Percentiles rank a stretch among this genome's conserved stretches.
These are phyloP conservation scores for Colletotrichum costaricense DNA, from an alignment of 2,329 filamentous ascomycete genomes.

Conservation along the genomic window DNA sequence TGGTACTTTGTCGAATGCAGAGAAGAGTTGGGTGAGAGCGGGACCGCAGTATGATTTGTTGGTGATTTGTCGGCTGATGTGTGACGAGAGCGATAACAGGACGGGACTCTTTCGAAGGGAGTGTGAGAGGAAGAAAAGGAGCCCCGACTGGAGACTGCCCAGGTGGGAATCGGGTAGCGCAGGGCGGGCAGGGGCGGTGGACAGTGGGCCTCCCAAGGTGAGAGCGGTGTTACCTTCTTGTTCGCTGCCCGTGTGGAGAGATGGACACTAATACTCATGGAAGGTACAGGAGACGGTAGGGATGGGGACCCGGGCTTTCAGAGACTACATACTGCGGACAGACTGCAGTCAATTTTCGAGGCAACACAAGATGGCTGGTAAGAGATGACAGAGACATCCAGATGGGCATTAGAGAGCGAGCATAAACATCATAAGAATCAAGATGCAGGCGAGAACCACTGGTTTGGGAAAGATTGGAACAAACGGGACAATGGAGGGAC, in stretches of 20 bases:
- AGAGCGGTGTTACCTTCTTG: background rate
- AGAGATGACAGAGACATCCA: constrained; percentile 1
- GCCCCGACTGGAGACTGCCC: background rate
- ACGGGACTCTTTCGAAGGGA: background rate
- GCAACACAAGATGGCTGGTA: background rate
- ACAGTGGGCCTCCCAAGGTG: background rate
- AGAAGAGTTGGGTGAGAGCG: constrained; percentile 25
- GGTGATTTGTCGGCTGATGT: constrained; percentile 26
- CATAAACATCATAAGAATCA: background rate
- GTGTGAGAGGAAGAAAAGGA: background rate
- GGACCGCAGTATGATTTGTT: constrained; percentile 6
- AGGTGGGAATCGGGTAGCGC: background rate
- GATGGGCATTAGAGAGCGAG: background rate
- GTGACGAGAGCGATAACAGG: background rate
- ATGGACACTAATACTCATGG: no score
- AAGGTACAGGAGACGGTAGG: no score
- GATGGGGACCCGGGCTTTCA: no score
- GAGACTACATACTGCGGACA: no score
- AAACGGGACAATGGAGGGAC: background rate
- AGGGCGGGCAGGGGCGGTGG: background rate
- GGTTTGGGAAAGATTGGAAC: constrained; percentile 16
- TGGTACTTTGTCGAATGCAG: background rate
- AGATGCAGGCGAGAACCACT: constrained; percentile 1
- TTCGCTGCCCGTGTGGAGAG: no score
- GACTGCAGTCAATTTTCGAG: no score